phyloP scores from a whole-genome alignment of 345 rosid genomes.

The Rhodamnia argentea region DNA sequence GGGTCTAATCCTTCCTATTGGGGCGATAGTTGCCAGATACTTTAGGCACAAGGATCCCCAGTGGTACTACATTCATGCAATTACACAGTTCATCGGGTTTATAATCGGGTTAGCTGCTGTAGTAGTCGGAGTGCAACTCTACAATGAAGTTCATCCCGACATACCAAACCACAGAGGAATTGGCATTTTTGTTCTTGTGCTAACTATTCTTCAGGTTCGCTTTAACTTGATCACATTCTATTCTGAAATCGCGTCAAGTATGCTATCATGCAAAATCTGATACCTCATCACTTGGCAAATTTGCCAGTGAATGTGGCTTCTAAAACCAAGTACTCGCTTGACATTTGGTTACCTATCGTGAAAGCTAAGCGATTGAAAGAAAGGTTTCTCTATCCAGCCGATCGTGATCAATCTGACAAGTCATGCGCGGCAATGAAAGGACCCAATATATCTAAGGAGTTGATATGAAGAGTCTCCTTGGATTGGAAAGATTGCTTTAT shows the following conservation, averaged over 20 bases:
- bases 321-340: neutral
- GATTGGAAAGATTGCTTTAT: neutral
- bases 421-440: neutral
- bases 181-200: conserved; percentile 62
- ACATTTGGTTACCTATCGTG: neutral
- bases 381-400: neutral
- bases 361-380: neutral
- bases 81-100: conserved; percentile 60
- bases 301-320: neutral
- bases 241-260: neutral
- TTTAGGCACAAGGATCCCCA: conserved; percentile 76
- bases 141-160: conserved; percentile 29
- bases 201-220: conserved; percentile 79
- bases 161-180: conserved; percentile 70
- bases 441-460: neutral
- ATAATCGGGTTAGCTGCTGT: conserved; percentile 50
- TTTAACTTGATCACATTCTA: neutral
- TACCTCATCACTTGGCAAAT: neutral
- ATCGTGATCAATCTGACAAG: neutral
- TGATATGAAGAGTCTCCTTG: neutral
- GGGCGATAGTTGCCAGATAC: conserved; percentile 75
- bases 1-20: conserved; percentile 71
- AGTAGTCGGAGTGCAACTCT: conserved; percentile 61
- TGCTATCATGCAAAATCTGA: neutral
- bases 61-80: conserved; percentile 75